Evolutionary conservation across 805 yeast species (phyloP), one percentile per base, ranked within the genome.

Genomic region (Lachancea sp.): DNA sequence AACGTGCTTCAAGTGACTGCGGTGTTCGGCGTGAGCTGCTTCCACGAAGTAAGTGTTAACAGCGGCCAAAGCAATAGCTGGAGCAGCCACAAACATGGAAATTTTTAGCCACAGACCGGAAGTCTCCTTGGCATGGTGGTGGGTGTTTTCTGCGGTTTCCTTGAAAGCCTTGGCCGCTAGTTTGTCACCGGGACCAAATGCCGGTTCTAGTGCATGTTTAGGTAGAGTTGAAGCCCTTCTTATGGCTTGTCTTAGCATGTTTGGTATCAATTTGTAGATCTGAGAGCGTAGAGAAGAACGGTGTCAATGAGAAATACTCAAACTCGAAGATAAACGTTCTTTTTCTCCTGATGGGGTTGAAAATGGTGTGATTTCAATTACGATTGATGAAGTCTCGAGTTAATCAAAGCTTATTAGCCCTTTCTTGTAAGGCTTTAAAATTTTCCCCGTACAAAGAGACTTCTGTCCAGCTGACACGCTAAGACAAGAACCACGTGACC

Each of bases 21-120:
- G 81, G 77, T 93, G 99, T 60, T 82, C 77, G 56, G 93, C 89
- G 69, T 93, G 99, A 68, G 84, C 87, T 60, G 75, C 70, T 75
- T 91, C 99, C 63, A 83, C 75, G 58, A 77, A 78, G 69, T 77
- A 81, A 45, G 93, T 87, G 73, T 88, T 88, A 62, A 82, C 74
- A 40, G 93, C 85, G 54, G 91, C 75, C 59, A 79, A 74, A 48
- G 76, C 68, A 57, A 90, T 79, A 43, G 86, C 85, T 58, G 99
- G 99, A 41, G 83, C 66, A 47, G 95, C 95, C 48, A 88, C 80
- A 48, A 77, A 76, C 62, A 78, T 71, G 37, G 95, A 78, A 70
- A 91, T 77, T 67, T 85, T 90, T 69, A 78, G 81, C 99, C 99
- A 91, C 57, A 82, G 72, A 36, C 70, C 68, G 49, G 95, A 75